Base-by-base conservation (phyloP, 2,329 filamentous ascomycete species). In the Eutypa lata region DNA sequence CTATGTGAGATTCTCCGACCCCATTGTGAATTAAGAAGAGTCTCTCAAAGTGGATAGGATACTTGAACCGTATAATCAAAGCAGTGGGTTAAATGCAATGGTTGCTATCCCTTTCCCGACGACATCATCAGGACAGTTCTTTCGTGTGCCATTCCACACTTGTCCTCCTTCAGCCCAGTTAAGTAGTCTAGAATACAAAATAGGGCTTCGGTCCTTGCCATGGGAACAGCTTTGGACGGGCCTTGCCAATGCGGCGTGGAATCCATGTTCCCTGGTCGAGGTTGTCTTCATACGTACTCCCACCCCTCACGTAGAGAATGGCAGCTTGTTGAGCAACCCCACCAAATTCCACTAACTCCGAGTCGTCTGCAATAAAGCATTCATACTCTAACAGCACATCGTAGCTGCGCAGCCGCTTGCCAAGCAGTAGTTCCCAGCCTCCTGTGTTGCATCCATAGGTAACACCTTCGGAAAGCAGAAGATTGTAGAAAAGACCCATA, bases 401-500 rank as follows among this genome's bases (percentile, higher is more conserved):
- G 40, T 57, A 56, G 42, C 57, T 60, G 5, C 51, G 54, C 42
- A 65, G 48, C 24, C 57, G 47, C 21, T 47, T 47, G n/a, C 57
- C 57, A n/a, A 57, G 49, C 16, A 59, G 55, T 7, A 64, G 44
- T 28, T 59, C 57, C 59, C 62, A 64, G 26, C 52, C 52, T 4
- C 56, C 58, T 6, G 61, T 64, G 40, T 62, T 52, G 21, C 47
- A 21, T 2, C 53, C 52, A 42, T 53, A 60, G 19, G 54, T 63
- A 6, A 48, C 57, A 13, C 55, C 47, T n/a, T 59, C 56, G 50
- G 47, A 50, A 6, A 62, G 49, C 42, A 64, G 50, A 8, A 61
- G n/a, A 11, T 63, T 56, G 38, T 58, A 63, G 40, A 62, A 54
- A 16, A 56, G 37, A 13, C 61, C 61, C 57, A 63, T 60, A 2